Evolutionary conservation across 176 grass and related monocot genomes (phyloP).

Genomic region (Avena eriantha): DNA sequence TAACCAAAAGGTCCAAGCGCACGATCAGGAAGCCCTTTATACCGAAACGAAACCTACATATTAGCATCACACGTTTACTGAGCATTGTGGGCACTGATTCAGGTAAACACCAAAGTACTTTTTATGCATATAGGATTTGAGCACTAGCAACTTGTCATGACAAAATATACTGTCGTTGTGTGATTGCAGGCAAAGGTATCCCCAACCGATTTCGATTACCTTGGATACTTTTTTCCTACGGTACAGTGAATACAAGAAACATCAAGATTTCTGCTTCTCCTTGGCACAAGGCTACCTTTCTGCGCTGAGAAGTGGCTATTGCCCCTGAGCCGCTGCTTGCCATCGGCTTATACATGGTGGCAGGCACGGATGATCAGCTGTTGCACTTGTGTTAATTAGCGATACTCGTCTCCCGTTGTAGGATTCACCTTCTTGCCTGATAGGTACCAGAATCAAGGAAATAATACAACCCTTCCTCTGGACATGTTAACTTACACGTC

Average conservation of each 20-base stretch:
- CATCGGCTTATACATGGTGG: not conserved
- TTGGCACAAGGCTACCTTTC: constrained; percentile 56
- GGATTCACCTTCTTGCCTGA: constrained; percentile 57
- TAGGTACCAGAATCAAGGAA: no score
- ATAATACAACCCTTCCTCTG: not conserved
- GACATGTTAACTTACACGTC: constrained; percentile 1
- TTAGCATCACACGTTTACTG: constrained; percentile 91
- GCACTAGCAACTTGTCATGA: not conserved
- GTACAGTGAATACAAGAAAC: constrained; percentile 92
- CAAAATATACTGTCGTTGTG: constrained; percentile 1
- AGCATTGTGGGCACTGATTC: constrained; percentile 93
- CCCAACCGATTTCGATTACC: constrained; percentile 90
- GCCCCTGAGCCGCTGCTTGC: not conserved
- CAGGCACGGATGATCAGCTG: not conserved
- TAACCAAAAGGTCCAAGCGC: constrained; percentile 51
- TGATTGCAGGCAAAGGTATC: constrained; percentile 81
- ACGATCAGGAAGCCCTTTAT: constrained; percentile 74
- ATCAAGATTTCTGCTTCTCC: constrained; percentile 56
- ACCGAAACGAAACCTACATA: constrained; percentile 91
- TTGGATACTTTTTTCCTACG: constrained; percentile 86
- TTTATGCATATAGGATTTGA: not conserved
- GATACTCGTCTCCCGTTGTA: not conserved
- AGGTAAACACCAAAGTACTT: constrained; percentile 47
- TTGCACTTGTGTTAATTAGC: constrained; percentile 16
- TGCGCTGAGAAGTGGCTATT: not conserved